Evolutionary conservation across 192 early-diverging fungal species (phyloP).

Genomic region (Backusella morwellensis): DNA sequence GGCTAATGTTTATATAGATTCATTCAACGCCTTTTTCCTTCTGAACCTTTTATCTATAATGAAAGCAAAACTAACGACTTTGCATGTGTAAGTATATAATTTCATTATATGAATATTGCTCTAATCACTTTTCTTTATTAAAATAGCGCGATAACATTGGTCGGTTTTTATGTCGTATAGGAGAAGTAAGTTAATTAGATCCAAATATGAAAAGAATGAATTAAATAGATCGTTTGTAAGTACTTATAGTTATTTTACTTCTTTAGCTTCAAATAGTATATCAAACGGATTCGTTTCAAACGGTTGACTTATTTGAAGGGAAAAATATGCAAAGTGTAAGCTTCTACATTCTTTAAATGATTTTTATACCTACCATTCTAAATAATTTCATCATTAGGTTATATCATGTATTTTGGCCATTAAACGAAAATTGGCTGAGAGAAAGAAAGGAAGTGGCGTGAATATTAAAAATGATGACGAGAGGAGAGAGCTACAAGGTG

Average conservation of each 20-base stretch:
- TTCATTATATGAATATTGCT: not conserved
- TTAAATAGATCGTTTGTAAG: not conserved
- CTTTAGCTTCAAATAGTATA: slow-evolving; percentile 63
- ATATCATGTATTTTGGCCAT: slow-evolving; percentile 12
- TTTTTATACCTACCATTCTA: not conserved
- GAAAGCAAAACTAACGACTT: slow-evolving; percentile 9
- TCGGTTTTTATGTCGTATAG: slow-evolving; percentile 69
- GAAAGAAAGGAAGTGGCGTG: not conserved
- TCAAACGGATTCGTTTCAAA: slow-evolving; percentile 77
- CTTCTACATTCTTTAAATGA: not conserved
- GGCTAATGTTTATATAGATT: not conserved
- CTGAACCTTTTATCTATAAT: not conserved
- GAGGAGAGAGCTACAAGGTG: not conserved
- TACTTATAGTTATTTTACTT: not conserved
- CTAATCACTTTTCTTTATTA: not conserved
- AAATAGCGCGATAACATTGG: slow-evolving; percentile 78
- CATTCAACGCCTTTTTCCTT: slow-evolving; percentile 10
- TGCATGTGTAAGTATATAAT: slow-evolving; percentile 13
- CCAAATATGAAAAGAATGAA: not conserved
- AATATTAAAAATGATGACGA: not conserved
- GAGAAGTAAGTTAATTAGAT: slow-evolving; percentile 33
- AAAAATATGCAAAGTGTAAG: slow-evolving; percentile 70
- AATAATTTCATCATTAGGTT: slow-evolving; percentile 13
- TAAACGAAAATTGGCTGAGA: not conserved
- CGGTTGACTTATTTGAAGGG: slow-evolving; percentile 78